Evolutionary conservation across 2,329 filamentous ascomycete species (phyloP), one percentile per base, ranked within the genome.

Genomic region (Xylaria sp.): DNA sequence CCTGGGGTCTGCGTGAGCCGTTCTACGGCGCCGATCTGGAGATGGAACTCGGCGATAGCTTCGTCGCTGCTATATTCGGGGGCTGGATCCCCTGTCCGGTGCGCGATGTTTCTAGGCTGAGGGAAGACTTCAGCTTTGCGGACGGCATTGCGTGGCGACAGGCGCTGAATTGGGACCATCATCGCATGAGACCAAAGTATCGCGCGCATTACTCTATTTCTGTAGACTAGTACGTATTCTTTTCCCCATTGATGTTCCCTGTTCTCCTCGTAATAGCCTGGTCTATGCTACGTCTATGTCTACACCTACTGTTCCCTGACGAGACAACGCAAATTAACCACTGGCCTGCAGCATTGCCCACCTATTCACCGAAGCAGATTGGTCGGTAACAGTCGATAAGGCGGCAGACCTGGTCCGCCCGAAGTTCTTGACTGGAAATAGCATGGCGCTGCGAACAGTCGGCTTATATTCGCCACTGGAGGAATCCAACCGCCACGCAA

Each of bases 1-100:
- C 75, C 18, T 65, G 65, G 31, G 69, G 72, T 25, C 60, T 79
- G 50, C 73, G 73, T 1, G 79, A 80, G 69, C 79, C 79, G 1
- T 81, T 76, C 70, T 81, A 80, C 64, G 79, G 78, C 8, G 75
- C 70, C 2, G 79, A 80, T 51, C 71, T 80, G 8, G 78, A 80
- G 63, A 81, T 80, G 78, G 79, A 80, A 61, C 74, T 80, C 8
- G 78, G 79, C 28, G 77, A 80, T 60, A 80, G 77, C 70, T 80
- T 80, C 68, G 63, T 81, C n/a, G 75, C 77, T 12, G 73, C 75
- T n/a, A 70, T 80, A 1, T 81, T 80, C 64, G 76, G 78, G 8
- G 78, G 78, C 10, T 80, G 78, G 77, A 54, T 76, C 5, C 79
- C 78, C 0, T 75, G 79, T 4, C 77, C 78, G 2, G 70, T 80